Conservation (phyloP, 768 basidiomycete genomes). For the Boletus subparvulus region DNA sequence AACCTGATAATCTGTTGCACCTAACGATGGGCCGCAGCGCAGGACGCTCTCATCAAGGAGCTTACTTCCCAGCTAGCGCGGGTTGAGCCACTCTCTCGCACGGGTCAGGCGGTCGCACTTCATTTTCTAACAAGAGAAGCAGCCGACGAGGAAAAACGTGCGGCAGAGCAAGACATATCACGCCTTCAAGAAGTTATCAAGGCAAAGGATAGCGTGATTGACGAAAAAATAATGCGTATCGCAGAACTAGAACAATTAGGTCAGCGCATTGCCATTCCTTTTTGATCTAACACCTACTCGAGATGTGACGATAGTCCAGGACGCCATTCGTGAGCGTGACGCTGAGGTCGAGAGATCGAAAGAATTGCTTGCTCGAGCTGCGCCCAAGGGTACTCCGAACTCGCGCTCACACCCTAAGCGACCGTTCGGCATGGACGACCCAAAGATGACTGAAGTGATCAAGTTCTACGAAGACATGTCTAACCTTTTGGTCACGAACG, state of each 20-base stretch:
- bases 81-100: slow-evolving; percentile 52
- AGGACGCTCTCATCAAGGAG: slow-evolving; percentile 46
- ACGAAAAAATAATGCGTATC: slow-evolving; percentile 47
- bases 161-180: slow-evolving; percentile 47
- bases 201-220: slow-evolving; percentile 42
- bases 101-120: slow-evolving; percentile 50
- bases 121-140: slow-evolving; percentile 73
- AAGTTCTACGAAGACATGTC: slow-evolving; percentile 85
- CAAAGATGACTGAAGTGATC: slow-evolving; percentile 59
- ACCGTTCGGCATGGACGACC: slow-evolving; percentile 46
- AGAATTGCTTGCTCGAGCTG: slow-evolving; percentile 41
- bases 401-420: slow-evolving; percentile 35
- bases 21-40: slow-evolving; percentile 42
- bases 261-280: slow-evolving; percentile 28
- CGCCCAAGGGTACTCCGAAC: slow-evolving; percentile 40
- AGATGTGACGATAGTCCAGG: slow-evolving; percentile 41
- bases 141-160: slow-evolving; percentile 65
- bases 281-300: not conserved
- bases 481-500: slow-evolving; percentile 65
- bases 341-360: slow-evolving; percentile 61
- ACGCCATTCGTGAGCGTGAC: slow-evolving; percentile 54
- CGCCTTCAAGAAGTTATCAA: slow-evolving; percentile 44
- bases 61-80: slow-evolving; percentile 54
- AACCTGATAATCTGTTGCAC: not conserved
- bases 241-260: slow-evolving; percentile 47